Evolutionary conservation across 2,329 filamentous ascomycete species (phyloP).

Genomic region (Nemania sp.): DNA sequence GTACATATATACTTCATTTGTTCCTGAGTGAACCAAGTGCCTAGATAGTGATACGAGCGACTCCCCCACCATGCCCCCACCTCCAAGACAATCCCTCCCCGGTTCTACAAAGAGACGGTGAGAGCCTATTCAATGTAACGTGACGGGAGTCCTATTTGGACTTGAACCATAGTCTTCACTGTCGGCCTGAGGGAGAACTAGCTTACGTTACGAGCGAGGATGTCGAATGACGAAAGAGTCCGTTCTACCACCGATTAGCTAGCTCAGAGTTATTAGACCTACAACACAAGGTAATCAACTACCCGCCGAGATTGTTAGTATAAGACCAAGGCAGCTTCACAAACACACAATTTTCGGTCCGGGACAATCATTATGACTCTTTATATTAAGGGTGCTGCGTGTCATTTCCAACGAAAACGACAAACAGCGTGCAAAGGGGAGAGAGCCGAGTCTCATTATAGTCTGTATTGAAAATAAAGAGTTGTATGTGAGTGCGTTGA

Average conservation of each 20-base stretch:
- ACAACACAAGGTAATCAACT: neutral
- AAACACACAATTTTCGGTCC: neutral
- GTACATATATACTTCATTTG: neutral
- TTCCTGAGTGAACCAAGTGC: neutral
- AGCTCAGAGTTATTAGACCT: neutral
- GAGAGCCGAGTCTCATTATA: conserved; percentile 5
- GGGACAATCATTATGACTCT: neutral
- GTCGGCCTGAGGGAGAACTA: neutral
- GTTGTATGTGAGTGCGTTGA: conserved; percentile 14
- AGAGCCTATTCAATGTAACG: conserved; percentile 24
- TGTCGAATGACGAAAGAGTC: neutral
- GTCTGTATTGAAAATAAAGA: conserved; percentile 16
- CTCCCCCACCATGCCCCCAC: conserved; percentile 29
- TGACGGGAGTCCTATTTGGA: conserved; percentile 10
- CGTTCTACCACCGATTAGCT: neutral
- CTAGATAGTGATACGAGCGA: neutral
- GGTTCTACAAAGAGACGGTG: neutral
- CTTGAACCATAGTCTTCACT: neutral
- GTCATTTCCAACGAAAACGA: neutral
- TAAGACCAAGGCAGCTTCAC: conserved; percentile 10
- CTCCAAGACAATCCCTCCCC: conserved; percentile 6
- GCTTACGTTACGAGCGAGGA: neutral
- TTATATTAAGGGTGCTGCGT: neutral
- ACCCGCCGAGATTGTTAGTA: neutral
- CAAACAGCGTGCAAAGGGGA: neutral